phyloP scores from a whole-genome alignment of 306 rosid genomes.

The Purshia tridentata region DNA sequence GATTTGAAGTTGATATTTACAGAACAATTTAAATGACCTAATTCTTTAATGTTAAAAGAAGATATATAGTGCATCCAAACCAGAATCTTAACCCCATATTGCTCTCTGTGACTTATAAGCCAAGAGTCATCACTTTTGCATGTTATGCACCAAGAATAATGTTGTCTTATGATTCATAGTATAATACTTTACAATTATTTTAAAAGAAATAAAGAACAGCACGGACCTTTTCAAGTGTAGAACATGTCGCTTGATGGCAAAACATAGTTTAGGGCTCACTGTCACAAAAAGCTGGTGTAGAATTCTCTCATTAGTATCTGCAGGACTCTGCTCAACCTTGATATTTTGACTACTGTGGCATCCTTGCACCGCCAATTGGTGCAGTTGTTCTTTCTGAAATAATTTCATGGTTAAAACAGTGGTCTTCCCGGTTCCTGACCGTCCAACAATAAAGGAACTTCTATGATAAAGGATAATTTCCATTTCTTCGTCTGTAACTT shows the following conservation, averaged over 20 bases:
- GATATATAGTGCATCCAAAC: too few species aligned
- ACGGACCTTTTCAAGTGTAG: slow-evolving; percentile 62
- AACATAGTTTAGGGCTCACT: slow-evolving; percentile 74
- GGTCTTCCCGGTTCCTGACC: slow-evolving; percentile 93
- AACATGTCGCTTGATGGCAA: slow-evolving; percentile 65
- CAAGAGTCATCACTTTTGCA: background rate
- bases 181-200: background rate
- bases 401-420: slow-evolving; percentile 79
- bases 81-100: too few species aligned
- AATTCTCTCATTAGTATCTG: slow-evolving; percentile 25
- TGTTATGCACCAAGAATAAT: background rate
- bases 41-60: too few species aligned
- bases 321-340: slow-evolving; percentile 16
- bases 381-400: slow-evolving; percentile 50
- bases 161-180: background rate
- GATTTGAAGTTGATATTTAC: background rate
- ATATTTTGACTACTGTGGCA: slow-evolving; percentile 19
- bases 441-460: slow-evolving; percentile 71
- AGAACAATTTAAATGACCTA: background rate
- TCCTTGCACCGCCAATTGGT: slow-evolving; percentile 39
- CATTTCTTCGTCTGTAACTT: slow-evolving; percentile 63
- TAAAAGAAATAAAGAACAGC: background rate
- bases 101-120: background rate
- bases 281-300: slow-evolving; percentile 74
- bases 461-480: slow-evolving; percentile 52